A percentile compares a stretch with the other conserved stretches of the same genome.
phyloP scores from a whole-genome alignment of 2,329 filamentous ascomycete species.

The Calcarisporium arbuscula region DNA sequence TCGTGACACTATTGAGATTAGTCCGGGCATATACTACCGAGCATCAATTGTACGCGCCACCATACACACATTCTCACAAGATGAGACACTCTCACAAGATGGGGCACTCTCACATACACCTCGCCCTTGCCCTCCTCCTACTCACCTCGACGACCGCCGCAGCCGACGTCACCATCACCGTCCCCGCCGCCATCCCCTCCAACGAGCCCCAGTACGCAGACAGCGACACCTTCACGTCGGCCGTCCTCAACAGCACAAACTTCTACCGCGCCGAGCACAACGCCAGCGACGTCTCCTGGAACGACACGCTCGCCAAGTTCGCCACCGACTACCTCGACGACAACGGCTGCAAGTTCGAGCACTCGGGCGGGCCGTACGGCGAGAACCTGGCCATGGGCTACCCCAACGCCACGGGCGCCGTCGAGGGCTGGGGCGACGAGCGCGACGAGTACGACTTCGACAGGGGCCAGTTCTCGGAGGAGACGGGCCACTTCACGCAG shows the following conservation, averaged over 20 bases:
- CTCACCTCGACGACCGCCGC: constrained; percentile 3
- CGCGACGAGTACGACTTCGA: constrained; percentile 51
- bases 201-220: constrained; percentile 25
- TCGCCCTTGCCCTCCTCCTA: constrained; percentile 1
- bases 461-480: constrained; percentile 47
- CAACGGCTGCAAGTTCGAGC: constrained; percentile 40
- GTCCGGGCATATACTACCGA: too few relatives aligned
- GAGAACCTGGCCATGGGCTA: constrained; percentile 71
- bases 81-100: too few relatives aligned
- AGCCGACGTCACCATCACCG: constrained; percentile 24
- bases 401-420: constrained; percentile 46
- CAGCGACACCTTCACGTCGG: constrained; percentile 35
- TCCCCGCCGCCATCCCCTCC: constrained; percentile 25
- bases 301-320: constrained; percentile 52
- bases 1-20: too few relatives aligned
- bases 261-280: constrained; percentile 57
- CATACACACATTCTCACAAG: too few relatives aligned
- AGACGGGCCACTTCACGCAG: constrained; percentile 67
- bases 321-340: constrained; percentile 43
- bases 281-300: constrained; percentile 55
- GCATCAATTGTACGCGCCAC: too few relatives aligned
- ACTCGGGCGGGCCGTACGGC: constrained; percentile 59
- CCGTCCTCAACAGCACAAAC: constrained; percentile 62
- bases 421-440: constrained; percentile 60
- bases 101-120: too few relatives aligned